Base-by-base conservation (phyloP, 345 rosid genomes). In the Populus davidiana region DNA sequence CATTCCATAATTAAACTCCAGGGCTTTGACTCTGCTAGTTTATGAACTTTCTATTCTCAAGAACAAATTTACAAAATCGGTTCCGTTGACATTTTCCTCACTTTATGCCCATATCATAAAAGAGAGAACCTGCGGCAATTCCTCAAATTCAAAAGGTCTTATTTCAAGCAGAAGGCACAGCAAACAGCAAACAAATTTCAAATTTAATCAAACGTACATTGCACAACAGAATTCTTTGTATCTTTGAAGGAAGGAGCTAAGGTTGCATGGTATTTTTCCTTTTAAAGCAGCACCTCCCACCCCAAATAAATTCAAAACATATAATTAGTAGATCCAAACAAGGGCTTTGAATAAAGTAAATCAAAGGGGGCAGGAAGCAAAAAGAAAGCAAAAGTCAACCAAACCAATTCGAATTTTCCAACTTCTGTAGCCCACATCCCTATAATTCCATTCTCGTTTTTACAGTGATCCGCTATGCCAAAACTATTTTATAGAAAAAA, bases 391-490 rank as follows among this genome's bases (percentile, higher is more conserved):
- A 62, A 8, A n/a, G 43, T 12, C 68, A 5, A 17, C 41, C 16
- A 36, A 67, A 31, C 17, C 31, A 29, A 39, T 43, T 14, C 39
- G 43, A 39, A 39, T 70, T 70, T 71, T 1, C 56, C 67, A 41
- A 39, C 75, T 43, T 56, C 44, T 31, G 38, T 21, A 49, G 41
- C 64, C 72, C 38, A 41, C 44, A 20, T 52, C 25, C 25, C 44
- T 52, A 35, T 64, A 67, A 33, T 50, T 17, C 56, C 47, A 35
- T 69, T 39, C 59, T 11, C 23, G 23, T 50, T 47, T 50, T 47
- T 75, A 71, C 67, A 70, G 31, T 29, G 38, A 54, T 68, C 71
- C 54, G 70, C 75, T 50, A 25, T 70, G 29, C 41, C 36, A 79
- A 74, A 69, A 73, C 49, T 43, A 59, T 41, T 9, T 6, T 13